Evolutionary conservation across 116 monocot species (phyloP), one percentile per base, ranked within the genome.

Genomic region (Iris pallida): DNA sequence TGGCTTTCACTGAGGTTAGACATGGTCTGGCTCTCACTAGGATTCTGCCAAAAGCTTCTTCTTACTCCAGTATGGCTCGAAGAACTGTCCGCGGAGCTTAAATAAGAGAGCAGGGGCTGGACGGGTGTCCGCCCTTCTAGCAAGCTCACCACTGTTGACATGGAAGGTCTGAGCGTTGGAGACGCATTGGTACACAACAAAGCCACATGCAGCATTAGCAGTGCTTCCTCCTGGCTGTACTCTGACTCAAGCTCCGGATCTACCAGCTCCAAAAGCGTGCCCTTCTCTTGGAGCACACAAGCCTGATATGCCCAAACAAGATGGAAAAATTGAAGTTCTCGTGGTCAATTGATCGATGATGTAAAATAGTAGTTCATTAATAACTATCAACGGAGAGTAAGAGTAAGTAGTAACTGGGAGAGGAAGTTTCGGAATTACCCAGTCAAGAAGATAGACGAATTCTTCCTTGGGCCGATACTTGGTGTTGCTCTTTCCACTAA

Each of bases 71-170:
- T 61, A 8, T 63, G 68, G 68, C 8, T 64, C 11, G 45, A 42
- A 46, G 65, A 46, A 42, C 12, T 70, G 15, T 16, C 6, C 13
- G 75, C 51, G 0, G 53, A 60, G 67, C 61, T 80, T 51, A 85
- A 42, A 14, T 54, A 61, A 10, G 77, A 70, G 42, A 91, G 78
- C 14, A 91, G 45, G 2, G 77, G 78, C n/a, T 87, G 82, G 5
- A 88, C 63, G 10, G 88, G 69, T 4, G 76, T 63, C 20, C 30
- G 64, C 10, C 86, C 82, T 49, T 88, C 94, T 0, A 95, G 79
- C 83, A 95, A 69, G 80, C 81, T 88, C 9, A 95, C 79, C 6
- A 88, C 94, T 65, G 77, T 69, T 0, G 94, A 81, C 91, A 90
- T 90, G 52, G 76, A 53, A 13, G 94, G 94, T 63, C 94, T 71